Conservation (phyloP, 345 rosid species). For the Melaleuca quinquenervia region DNA sequence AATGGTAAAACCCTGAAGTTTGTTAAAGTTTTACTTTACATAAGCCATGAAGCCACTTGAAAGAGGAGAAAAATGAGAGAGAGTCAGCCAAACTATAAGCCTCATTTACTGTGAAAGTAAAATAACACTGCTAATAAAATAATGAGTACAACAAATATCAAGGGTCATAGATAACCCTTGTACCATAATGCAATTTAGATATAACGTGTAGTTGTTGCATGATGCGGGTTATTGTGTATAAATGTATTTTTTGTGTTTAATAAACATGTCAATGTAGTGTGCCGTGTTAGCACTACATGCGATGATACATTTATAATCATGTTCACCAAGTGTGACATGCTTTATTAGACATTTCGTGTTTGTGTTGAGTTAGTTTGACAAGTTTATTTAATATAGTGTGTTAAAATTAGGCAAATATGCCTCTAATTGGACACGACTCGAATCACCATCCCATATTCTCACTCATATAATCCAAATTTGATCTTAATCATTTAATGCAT, state of each 20-base stretch:
- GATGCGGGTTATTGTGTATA: neutral
- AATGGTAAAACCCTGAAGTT: neutral
- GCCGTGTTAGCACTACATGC: accelerated
- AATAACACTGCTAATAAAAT: too few species aligned
- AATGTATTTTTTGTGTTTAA: neutral
- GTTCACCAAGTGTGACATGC: neutral
- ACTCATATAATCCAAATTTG: neutral
- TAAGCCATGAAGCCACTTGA: neutral
- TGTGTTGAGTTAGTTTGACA: neutral
- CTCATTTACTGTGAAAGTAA: neutral
- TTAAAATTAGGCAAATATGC: neutral
- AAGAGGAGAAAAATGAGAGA: neutral
- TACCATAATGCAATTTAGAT: neutral
- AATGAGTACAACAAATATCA: neutral
- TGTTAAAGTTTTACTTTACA: neutral
- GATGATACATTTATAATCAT: accelerated
- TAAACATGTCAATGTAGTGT: neutral
- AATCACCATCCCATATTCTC: neutral
- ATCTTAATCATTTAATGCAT: neutral
- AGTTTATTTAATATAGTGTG: accelerated
- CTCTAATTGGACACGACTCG: accelerated
- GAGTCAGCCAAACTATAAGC: neutral
- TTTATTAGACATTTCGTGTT: neutral
- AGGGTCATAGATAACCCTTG: neutral
- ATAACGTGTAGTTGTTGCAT: neutral